Conservation (phyloP, 1,139 yeast species). For the Eremothecium coryli region DNA sequence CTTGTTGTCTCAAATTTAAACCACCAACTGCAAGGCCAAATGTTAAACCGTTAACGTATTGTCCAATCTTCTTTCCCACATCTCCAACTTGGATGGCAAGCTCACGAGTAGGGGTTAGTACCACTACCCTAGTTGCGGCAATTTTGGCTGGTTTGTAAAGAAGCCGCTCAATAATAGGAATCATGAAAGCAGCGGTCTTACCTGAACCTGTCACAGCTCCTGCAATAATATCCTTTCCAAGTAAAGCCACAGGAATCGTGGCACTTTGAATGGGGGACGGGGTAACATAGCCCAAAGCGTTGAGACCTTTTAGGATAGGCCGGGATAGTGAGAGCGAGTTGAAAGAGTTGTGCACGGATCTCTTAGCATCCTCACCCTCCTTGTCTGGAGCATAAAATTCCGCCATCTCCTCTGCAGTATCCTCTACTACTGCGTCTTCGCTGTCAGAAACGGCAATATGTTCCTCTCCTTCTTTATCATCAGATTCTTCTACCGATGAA, state of each 20-base stretch:
- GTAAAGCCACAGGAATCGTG: slow-evolving; percentile 81
- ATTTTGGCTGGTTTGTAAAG: slow-evolving; percentile 78
- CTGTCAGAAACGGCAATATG: slow-evolving; percentile 25
- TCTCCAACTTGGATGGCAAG: slow-evolving; percentile 92
- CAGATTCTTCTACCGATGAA: slow-evolving; percentile 22
- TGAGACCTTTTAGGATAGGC: slow-evolving; percentile 77
- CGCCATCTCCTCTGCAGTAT: slow-evolving; percentile 64
- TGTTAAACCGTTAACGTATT: slow-evolving; percentile 61
- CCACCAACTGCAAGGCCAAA: slow-evolving; percentile 98
- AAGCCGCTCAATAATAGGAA: slow-evolving; percentile 88
- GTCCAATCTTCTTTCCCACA: slow-evolving; percentile 79
- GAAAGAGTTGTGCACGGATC: slow-evolving; percentile 52
- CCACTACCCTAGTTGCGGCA: slow-evolving; percentile 82
- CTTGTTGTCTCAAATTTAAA: slow-evolving; percentile 86
- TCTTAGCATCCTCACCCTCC: slow-evolving; percentile 39
- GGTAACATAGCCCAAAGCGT: slow-evolving; percentile 66
- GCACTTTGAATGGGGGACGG: slow-evolving; percentile 96
- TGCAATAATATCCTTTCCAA: slow-evolving; percentile 95
- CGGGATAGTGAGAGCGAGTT: slow-evolving; percentile 75
- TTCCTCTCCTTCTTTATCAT: slow-evolving; percentile 27
- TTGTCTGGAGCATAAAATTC: slow-evolving; percentile 54
- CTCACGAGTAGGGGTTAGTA: slow-evolving; percentile 94
- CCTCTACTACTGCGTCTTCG: slow-evolving; percentile 40
- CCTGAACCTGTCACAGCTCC: slow-evolving; percentile 99
- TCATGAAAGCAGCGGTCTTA: slow-evolving; percentile 96